Evolutionary conservation across 495 filamentous ascomycete genomes (phyloP), one percentile per base, ranked within the genome.

Genomic region (Lepraria neglecta): DNA sequence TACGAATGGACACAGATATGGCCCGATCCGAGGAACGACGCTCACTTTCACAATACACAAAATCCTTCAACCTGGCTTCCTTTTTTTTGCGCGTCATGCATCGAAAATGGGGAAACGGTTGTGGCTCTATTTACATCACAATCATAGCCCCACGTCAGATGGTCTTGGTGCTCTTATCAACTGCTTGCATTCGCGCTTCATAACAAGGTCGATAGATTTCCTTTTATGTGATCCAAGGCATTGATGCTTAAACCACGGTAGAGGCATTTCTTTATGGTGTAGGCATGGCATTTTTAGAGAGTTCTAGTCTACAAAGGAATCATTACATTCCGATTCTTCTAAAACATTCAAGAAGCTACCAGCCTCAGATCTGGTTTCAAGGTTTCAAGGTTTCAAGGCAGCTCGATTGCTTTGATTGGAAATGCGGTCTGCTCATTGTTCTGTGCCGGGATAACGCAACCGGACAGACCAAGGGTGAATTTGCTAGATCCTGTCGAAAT

Each of bases 261-360:
- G 52, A 48, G 56, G 56, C 56, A 45, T 55, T 43, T 42, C 44
- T 40, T 55, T 59, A 44, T 17, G 33, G 12, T 33, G 33, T 24
- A 40, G 60, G 62, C 62, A 64, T 55, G 56, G 62, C 57, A 50
- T 56, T 42, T 30, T 40, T 43, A 31, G 42, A 30, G 15, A 43
- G 10, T 52, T 10, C 24, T 55, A 63, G 21, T 28, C n/a, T 60
- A 64, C 27, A 60, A 14, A 50, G 54, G 28, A 42, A 42, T 42
- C 50, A 60, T 52, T 28, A 28, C 46, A 51, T 60, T 52, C 47
- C 15, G 40, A 51, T 9, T 14, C 9, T 12, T 52, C 27, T 38
- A 12, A 31, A 17, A 24, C 4, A 12, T 33, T 38, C 14, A 24
- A 54, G 28, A n/a, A 51, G 7, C n/a, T 54, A 7, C 9, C 17